Evolutionary conservation across 805 yeast species (phyloP).

Genomic region (Schwanniomyces polymorphus): DNA sequence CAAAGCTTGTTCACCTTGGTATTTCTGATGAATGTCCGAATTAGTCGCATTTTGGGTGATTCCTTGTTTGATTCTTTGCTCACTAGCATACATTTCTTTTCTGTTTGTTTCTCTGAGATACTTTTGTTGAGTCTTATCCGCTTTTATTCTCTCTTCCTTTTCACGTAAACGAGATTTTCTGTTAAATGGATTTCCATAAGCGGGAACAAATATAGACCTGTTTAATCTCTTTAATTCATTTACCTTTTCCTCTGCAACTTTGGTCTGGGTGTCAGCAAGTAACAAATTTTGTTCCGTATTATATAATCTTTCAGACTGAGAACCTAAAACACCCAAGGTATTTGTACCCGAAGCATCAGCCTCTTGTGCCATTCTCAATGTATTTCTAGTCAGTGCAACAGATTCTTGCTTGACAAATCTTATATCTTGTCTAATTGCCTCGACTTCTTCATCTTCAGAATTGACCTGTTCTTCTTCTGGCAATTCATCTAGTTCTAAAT

Average conservation of each 20-base stretch:
- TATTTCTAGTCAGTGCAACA: conserved; percentile 80
- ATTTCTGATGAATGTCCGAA: conserved; percentile 43
- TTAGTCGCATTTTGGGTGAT: conserved; percentile 43
- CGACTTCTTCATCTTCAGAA: conserved; percentile 84
- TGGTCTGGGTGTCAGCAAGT: conserved; percentile 76
- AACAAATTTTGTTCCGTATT: conserved; percentile 76
- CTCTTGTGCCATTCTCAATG: conserved; percentile 55
- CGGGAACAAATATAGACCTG: conserved; percentile 79
- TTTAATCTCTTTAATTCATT: conserved; percentile 75
- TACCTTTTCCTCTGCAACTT: conserved; percentile 81
- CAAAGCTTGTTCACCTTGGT: conserved; percentile 52
- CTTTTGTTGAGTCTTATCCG: conserved; percentile 63
- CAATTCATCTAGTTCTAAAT: conserved; percentile 36
- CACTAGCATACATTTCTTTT: conserved; percentile 58
- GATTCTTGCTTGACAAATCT: conserved; percentile 85
- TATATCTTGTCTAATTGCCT: conserved; percentile 78
- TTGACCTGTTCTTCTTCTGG: conserved; percentile 43
- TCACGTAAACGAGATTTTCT: conserved; percentile 72
- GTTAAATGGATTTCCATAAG: conserved; percentile 80
- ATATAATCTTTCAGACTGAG: conserved; percentile 86
- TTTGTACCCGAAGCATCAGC: conserved; percentile 54
- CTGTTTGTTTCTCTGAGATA: conserved; percentile 61
- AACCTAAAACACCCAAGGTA: conserved; percentile 87
- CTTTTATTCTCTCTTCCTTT: conserved; percentile 67
- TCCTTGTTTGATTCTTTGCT: conserved; percentile 67